Percentiles rank a stretch among this genome's conserved stretches.
Conservation (phyloP, 371 early-diverging fungal genomes). For the Mortierella sp. region DNA sequence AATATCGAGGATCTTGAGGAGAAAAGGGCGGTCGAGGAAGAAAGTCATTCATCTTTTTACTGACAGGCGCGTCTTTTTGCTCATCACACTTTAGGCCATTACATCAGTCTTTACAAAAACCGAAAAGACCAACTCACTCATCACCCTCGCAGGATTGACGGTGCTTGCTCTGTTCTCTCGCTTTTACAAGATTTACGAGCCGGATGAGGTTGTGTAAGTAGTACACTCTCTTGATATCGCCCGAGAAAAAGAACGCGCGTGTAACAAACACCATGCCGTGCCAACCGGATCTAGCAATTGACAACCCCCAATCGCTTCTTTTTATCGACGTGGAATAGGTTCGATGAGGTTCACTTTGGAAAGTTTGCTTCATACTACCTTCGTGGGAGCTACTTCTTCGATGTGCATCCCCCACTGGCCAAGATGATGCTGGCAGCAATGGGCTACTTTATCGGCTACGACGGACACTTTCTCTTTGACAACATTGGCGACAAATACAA, state of each 20-base stretch:
- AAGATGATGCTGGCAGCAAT: conserved; percentile 94
- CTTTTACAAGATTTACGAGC: conserved; percentile 74
- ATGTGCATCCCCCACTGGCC: conserved; percentile 99
- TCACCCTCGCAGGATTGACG: conserved; percentile 44
- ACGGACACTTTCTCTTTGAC: conserved; percentile 94
- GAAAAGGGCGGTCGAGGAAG: not conserved
- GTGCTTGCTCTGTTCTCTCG: conserved; percentile 65
- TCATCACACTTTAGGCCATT: conserved; percentile 14
- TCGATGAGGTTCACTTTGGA: conserved; percentile 99
- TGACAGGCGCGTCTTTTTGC: not conserved
- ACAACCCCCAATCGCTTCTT: not conserved
- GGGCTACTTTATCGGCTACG: conserved; percentile 90
- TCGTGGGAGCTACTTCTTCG: conserved; percentile 94
- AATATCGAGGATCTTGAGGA: not conserved
- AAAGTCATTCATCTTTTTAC: not conserved
- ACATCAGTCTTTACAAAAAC: conserved; percentile 41
- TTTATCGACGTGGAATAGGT: conserved; percentile 51
- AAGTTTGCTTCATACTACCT: conserved; percentile 98
- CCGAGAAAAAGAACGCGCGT: too few relatives aligned
- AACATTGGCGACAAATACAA: conserved; percentile 94
- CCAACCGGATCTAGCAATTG: not conserved
- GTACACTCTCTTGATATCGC: not conserved
- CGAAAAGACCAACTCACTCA: conserved; percentile 33
- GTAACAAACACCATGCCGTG: not conserved
- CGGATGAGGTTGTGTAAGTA: conserved; percentile 80